Percentiles rank a stretch among this genome's conserved stretches.
Evolutionary conservation across 2,329 filamentous ascomycete species (phyloP).

Genomic region (Neoascochyta sp.): DNA sequence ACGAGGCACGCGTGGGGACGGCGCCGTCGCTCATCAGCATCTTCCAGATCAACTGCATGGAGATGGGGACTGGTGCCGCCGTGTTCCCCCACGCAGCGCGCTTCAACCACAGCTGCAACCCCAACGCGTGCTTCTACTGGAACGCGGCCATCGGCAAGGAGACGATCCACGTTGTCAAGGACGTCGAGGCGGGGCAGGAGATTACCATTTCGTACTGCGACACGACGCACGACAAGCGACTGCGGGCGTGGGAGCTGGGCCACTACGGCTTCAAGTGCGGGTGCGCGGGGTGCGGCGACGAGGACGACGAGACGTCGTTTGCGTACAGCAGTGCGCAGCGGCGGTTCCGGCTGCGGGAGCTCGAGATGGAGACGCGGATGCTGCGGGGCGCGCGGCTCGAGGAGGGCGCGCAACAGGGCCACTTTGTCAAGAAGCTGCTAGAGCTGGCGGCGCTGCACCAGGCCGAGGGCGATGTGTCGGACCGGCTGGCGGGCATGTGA

Average conservation of each 20-base stretch:
- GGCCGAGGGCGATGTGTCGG: constrained; percentile 23
- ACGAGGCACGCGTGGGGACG: constrained; percentile 24
- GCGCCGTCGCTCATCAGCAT: constrained; percentile 27
- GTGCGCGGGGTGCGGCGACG: constrained; percentile 37
- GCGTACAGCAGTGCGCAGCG: constrained; percentile 31
- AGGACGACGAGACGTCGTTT: constrained; percentile 22
- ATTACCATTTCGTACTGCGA: constrained; percentile 40
- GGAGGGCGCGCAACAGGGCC: constrained; percentile 10
- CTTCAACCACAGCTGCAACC: constrained; percentile 43
- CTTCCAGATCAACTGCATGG: constrained; percentile 44
- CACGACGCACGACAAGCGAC: constrained; percentile 26
- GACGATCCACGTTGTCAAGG: constrained; percentile 35
- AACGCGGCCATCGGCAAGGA: constrained; percentile 26
- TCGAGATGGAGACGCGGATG: constrained; percentile 29
- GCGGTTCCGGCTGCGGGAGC: constrained; percentile 28
- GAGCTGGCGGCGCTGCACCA: constrained; percentile 27
- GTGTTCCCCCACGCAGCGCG: constrained; percentile 38
- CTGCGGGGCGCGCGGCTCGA: constrained; percentile 14
- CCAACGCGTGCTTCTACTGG: constrained; percentile 40
- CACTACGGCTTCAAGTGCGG: constrained; percentile 38
- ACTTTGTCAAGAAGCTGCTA: constrained; percentile 21
- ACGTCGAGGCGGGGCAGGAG: constrained; percentile 37
- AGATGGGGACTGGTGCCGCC: constrained; percentile 28
- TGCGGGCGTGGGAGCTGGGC: constrained; percentile 31
- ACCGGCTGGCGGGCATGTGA: constrained; percentile 25